Evolutionary conservation across 768 basidiomycete species (phyloP).

Genomic region (Artomyces pyxidatus): DNA sequence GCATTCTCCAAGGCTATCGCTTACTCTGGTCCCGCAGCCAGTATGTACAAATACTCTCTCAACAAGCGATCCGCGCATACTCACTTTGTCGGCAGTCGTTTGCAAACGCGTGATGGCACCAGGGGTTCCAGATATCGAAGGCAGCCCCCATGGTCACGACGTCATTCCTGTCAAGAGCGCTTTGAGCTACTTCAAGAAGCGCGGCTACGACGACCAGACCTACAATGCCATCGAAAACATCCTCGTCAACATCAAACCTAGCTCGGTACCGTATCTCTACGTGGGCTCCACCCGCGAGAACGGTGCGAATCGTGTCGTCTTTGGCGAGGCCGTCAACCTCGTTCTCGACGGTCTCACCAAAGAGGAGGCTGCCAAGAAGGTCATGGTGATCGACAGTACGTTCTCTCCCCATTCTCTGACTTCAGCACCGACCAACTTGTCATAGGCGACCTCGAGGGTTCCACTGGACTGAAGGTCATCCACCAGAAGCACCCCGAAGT

Average conservation of each 20-base stretch:
- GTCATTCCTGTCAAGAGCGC: conserved; percentile 80
- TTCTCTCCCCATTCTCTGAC: conserved; percentile 8
- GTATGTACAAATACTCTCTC: conserved; percentile 28
- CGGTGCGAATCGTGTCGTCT: conserved; percentile 75
- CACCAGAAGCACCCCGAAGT: conserved; percentile 89
- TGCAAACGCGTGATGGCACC: conserved; percentile 47
- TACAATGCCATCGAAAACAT: conserved; percentile 36
- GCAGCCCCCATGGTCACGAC: conserved; percentile 74
- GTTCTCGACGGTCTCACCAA: conserved; percentile 70
- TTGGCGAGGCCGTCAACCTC: conserved; percentile 76
- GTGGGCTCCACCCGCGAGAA: conserved; percentile 65
- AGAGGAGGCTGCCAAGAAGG: conserved; percentile 70
- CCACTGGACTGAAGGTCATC: conserved; percentile 81
- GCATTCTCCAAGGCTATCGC: conserved; percentile 48
- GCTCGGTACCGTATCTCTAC: conserved; percentile 48
- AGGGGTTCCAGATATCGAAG: conserved; percentile 60
- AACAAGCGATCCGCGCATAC: background rate
- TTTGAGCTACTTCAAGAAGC: conserved; percentile 58
- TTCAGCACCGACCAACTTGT: conserved; percentile 6
- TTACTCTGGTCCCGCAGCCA: conserved; percentile 70
- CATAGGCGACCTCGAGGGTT: conserved; percentile 77
- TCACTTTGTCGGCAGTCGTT: conserved; percentile 39
- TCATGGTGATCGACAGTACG: conserved; percentile 83
- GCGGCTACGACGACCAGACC: conserved; percentile 43
- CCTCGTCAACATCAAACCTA: conserved; percentile 57